A percentile compares a stretch with the other conserved stretches of the same genome.
Conservation (phyloP, 1,284 basidiomycete genomes). For the Erythrobasidium hasegawianum region DNA sequence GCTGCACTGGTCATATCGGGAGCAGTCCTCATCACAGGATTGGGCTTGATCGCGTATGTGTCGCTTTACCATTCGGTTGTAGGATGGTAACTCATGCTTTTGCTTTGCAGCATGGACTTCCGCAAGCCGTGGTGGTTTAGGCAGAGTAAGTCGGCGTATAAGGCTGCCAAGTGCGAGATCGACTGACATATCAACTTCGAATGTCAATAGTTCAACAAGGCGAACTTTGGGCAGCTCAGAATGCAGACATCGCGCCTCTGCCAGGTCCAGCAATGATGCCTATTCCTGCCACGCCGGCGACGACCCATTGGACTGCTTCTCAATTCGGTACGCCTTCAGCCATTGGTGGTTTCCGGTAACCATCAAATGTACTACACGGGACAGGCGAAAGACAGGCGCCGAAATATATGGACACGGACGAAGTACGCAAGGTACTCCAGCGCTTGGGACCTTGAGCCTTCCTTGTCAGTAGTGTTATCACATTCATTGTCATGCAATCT, state of each 20-base stretch:
- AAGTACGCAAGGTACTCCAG: no score
- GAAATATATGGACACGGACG: no score
- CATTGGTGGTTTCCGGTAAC: not conserved
- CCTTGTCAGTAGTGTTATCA: no score
- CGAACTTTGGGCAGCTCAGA: constrained; percentile 2
- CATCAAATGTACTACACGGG: not conserved
- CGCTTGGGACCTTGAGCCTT: no score
- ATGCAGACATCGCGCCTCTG: not conserved
- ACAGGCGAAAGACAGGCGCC: no score
- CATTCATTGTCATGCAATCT: no score
- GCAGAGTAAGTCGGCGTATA: not conserved
- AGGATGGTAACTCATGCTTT: not conserved
- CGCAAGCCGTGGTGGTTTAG: constrained; percentile 1
- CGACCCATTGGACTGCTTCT: not conserved
- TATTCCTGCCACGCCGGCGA: not conserved
- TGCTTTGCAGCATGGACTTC: not conserved
- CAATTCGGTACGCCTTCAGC: not conserved
- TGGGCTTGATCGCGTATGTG: not conserved
- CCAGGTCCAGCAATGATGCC: constrained; percentile 1
- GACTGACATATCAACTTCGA: not conserved
- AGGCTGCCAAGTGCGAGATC: not conserved
- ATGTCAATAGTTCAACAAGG: not conserved
- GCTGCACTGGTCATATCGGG: not conserved
- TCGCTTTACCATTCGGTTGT: not conserved
- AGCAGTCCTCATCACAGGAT: not conserved